phyloP scores from a whole-genome alignment of 306 rosid species.

The Citrullus amarus region DNA sequence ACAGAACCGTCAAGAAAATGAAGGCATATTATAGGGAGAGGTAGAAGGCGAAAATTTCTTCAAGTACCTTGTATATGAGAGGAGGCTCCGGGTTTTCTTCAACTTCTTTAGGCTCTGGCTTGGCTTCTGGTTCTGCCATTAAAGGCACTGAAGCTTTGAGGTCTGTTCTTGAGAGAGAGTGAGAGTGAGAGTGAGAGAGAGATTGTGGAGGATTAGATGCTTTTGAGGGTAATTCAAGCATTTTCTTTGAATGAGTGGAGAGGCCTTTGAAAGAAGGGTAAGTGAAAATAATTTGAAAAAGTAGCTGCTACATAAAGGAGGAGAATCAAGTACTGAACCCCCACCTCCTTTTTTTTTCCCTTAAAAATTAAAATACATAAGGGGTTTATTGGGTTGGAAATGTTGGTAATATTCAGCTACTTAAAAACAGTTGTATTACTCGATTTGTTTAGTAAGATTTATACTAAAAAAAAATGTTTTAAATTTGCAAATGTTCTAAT shows the following conservation, averaged over 20 bases:
- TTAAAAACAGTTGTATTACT: too few species aligned
- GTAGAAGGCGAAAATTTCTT: neutral
- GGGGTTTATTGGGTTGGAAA: too few species aligned
- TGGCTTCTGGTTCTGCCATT: slow-evolving; percentile 1
- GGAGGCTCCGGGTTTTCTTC: neutral
- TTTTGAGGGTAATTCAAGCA: neutral
- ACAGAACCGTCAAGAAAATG: neutral
- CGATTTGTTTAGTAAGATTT: too few species aligned
- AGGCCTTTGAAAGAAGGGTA: neutral
- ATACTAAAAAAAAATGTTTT: too few species aligned
- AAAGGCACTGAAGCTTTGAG: neutral
- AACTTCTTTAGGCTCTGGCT: neutral
- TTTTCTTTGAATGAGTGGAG: neutral
- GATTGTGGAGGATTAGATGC: neutral
- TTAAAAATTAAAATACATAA: too few species aligned
- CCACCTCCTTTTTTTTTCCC: too few species aligned
- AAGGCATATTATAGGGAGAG: neutral
- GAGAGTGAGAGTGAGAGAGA: neutral
- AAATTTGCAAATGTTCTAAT: too few species aligned
- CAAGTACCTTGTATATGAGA: neutral
- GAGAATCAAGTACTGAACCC: too few species aligned
- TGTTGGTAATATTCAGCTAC: too few species aligned
- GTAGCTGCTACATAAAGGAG: too few species aligned
- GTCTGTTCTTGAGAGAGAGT: neutral
- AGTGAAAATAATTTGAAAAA: neutral